Evolutionary conservation across 2,329 filamentous ascomycete species (phyloP), one percentile per base, ranked within the genome.

Genomic region (Zelopaecilomyces penicillatus): DNA sequence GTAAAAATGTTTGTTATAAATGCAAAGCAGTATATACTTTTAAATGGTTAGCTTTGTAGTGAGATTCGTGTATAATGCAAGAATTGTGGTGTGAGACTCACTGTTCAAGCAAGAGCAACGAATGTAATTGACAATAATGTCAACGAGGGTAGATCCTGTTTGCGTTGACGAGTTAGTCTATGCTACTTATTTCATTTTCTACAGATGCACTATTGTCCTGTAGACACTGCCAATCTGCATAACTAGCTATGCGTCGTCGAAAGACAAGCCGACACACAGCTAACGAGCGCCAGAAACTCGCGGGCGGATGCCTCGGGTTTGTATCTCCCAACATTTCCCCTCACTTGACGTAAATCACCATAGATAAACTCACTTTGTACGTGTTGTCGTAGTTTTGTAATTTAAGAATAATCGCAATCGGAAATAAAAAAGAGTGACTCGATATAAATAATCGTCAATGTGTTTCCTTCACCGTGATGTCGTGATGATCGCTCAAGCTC

Each of bases 41-140:
- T 30, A 8, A 5, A 6, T 27, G n/a, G 37, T 12, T 32, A 6
- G 34, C 6, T 27, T 10, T n/a, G 37, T 29, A 40, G 31, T 10
- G 11, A 34, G 26, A 12, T 30, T n/a, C 8, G 12, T 6, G 34
- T 12, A 26, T 11, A 35, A 32, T 27, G 4, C n/a, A 8, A 27
- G 8, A 27, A 30, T 35, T 19, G 4, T 30, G 12, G 19, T 2
- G 28, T n/a, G 5, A 26, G 12, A 57, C 62, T 60, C 36, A 65
- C 61, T 70, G 73, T 75, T 71, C 71, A 65, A 61, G 56, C 54
- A 57, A 57, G 60, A 64, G 55, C 54, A 78, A 75, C 68, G 76
- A 79, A 67, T 75, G 75, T 75, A 76, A 68, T 75, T 77, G 75
- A 78, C 73, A 68, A 61, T 56, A 61, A 53, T 67, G 66, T 72